Base-by-base conservation (phyloP, 2,329 filamentous ascomycete genomes). In the Fusarium guadeloupense region DNA sequence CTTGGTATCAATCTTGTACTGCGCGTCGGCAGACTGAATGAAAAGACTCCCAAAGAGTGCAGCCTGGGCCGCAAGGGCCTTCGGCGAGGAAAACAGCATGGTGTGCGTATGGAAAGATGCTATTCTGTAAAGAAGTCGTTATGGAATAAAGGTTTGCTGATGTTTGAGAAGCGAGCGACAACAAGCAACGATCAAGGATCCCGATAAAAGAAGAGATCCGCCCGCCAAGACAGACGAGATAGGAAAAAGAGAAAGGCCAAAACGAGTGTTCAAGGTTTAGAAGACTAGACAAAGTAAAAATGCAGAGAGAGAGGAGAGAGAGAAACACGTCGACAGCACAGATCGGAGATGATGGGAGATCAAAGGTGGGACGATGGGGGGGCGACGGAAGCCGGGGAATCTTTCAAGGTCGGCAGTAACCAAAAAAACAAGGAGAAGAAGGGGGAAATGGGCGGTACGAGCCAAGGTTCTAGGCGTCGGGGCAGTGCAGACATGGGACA, bases 1-100 rank as follows among this genome's bases (percentile, higher is more conserved):
- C 28, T 69, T 66, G 10, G 66, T 73, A 35, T 69, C 69, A 12
- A 77, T 71, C 28, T 69, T 69, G 60, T 75, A 60, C 19, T 71
- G 69, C 1, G 71, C 73, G 17, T 62, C 51, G 17, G 47, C 64
- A 5, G 44, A 44, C 25, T 61, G 63, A 31, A 64, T 26, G 6
- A 68, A 28, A 14, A 67, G 53, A 5, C 61, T 37, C 5, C 63
- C 66, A 7, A 68, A 37, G 3, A 69, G 40, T 3, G 52, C 38
- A n/a, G 49, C 54, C 14, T 60, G 42, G 12, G 61, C 52, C 39
- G 58, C 17, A 14, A 64, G 28, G 13, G 45, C 52, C 28, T 34
- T 31, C 25, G 39, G 25, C 10, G 47, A 59, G 7, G 54, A 54
- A 19, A 59, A 54, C 25, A 59, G 10, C 25, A 34, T 59, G 17